Percentiles rank a stretch among this genome's conserved stretches.
These are phyloP conservation scores for Sophora flavescens DNA, from an alignment of 306 rosid species.

Conservation along the genomic window DNA sequence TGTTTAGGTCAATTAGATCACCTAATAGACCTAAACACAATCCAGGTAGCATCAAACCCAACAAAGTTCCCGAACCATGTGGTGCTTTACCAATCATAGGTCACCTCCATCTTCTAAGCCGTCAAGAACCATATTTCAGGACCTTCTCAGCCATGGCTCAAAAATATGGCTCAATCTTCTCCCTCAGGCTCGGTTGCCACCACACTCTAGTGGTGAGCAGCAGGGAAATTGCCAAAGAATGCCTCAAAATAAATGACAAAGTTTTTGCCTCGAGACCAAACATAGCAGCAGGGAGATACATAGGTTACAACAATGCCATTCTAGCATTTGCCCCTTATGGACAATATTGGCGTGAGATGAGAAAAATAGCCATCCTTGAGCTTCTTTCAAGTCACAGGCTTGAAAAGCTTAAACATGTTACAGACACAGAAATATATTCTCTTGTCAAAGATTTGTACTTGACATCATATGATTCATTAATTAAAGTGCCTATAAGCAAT, in stretches of 20 bases:
- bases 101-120: conserved; percentile 52
- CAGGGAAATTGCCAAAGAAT: conserved; percentile 51
- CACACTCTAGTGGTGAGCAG: conserved; percentile 44
- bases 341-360: conserved; percentile 66
- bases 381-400: conserved; percentile 50
- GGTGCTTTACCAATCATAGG: conserved; percentile 61
- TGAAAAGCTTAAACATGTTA: conserved; percentile 52
- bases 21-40: neutral
- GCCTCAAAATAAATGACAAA: conserved; percentile 52
- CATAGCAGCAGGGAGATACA: conserved; percentile 44
- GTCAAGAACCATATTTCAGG: conserved; percentile 40
- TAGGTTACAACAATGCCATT: conserved; percentile 59
- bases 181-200: conserved; percentile 47
- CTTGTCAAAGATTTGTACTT: conserved; percentile 53
- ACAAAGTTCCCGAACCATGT: conserved; percentile 43
- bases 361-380: conserved; percentile 55
- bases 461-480: neutral
- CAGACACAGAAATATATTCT: conserved; percentile 48
- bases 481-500: conserved; percentile 39
- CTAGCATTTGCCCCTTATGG: conserved; percentile 70
- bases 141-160: conserved; percentile 49
- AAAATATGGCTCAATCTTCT: conserved; percentile 53
- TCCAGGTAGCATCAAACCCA: neutral
- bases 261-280: conserved; percentile 52
- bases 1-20: conserved; percentile 9